A percentile compares a stretch with the other conserved stretches of the same genome.
These are phyloP conservation scores for Colletotrichum tofieldiae DNA, from an alignment of 2,329 filamentous ascomycete genomes.

Conservation along the genomic window DNA sequence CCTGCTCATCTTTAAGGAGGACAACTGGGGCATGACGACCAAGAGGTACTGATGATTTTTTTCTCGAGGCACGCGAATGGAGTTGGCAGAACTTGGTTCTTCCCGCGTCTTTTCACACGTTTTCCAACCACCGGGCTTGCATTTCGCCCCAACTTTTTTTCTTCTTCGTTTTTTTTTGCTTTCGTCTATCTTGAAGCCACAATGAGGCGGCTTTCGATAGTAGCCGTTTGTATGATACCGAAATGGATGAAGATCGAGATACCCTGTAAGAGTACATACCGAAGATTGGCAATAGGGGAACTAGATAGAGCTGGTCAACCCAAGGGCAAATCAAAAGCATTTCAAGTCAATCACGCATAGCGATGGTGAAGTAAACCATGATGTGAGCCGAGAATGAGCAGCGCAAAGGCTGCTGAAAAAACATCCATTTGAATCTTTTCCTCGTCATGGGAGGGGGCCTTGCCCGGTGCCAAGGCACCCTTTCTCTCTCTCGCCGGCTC, in stretches of 20 bases:
- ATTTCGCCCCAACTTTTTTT: neutral
- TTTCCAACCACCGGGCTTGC: neutral
- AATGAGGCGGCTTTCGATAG: neutral
- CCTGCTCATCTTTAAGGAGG: conserved; percentile 88
- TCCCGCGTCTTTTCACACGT: neutral
- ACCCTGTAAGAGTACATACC: conserved; percentile 33
- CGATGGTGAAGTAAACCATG: neutral
- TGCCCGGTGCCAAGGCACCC: conserved; percentile 20
- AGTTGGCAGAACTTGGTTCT: neutral
- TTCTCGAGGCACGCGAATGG: neutral
- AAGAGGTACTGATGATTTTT: conserved; percentile 31
- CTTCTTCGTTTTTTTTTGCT: neutral
- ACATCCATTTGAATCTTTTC: conserved; percentile 37
- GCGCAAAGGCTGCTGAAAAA: conserved; percentile 23
- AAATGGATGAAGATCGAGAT: conserved; percentile 22
- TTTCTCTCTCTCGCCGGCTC: neutral
- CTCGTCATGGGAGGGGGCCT: conserved; percentile 32
- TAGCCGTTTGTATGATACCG: conserved; percentile 18
- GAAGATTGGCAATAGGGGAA: neutral
- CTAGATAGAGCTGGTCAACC: neutral
- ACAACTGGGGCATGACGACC: conserved; percentile 74
- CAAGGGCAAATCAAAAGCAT: neutral
- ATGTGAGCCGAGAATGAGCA: conserved; percentile 16
- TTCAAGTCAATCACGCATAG: neutral
- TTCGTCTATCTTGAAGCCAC: neutral